Evolutionary conservation across 2,329 filamentous ascomycete species (phyloP).

Genomic region (Talaromyces sp.): DNA sequence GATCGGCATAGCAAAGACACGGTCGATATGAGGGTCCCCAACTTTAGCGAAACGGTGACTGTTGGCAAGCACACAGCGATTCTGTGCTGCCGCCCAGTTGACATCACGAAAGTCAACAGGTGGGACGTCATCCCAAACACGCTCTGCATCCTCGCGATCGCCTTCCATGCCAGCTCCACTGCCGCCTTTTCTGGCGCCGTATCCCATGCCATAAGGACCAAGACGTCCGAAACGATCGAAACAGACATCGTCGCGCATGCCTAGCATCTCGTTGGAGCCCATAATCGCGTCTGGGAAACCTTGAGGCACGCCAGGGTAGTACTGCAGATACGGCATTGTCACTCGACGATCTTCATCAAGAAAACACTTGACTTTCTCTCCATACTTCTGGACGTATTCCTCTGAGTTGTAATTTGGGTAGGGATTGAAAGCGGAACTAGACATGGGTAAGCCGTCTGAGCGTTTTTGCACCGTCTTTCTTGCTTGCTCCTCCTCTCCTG

Average conservation of each 20-base stretch:
- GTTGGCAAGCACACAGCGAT: conserved; percentile 69
- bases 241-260: conserved; percentile 78
- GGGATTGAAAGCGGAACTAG: conserved; percentile 60
- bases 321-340: conserved; percentile 64
- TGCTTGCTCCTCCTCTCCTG: conserved; percentile 32
- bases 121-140: conserved; percentile 67
- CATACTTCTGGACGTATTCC: conserved; percentile 55
- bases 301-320: conserved; percentile 71
- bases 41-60: conserved; percentile 59
- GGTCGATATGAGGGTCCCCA: conserved; percentile 33
- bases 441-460: conserved; percentile 1
- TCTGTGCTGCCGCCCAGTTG: conserved; percentile 75
- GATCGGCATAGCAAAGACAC: conserved; percentile 34
- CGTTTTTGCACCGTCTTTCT: conserved; percentile 22
- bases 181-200: conserved; percentile 72
- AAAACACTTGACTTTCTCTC: conserved; percentile 70
- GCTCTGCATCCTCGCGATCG: conserved; percentile 73
- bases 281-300: conserved; percentile 82
- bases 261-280: conserved; percentile 80
- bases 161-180: conserved; percentile 81
- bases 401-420: conserved; percentile 62
- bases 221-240: conserved; percentile 88
- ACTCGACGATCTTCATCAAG: conserved; percentile 65
- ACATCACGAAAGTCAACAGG: conserved; percentile 74
- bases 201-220: conserved; percentile 86